Base-by-base conservation (phyloP, 768 basidiomycete species). In the Termitomyces sp. region DNA sequence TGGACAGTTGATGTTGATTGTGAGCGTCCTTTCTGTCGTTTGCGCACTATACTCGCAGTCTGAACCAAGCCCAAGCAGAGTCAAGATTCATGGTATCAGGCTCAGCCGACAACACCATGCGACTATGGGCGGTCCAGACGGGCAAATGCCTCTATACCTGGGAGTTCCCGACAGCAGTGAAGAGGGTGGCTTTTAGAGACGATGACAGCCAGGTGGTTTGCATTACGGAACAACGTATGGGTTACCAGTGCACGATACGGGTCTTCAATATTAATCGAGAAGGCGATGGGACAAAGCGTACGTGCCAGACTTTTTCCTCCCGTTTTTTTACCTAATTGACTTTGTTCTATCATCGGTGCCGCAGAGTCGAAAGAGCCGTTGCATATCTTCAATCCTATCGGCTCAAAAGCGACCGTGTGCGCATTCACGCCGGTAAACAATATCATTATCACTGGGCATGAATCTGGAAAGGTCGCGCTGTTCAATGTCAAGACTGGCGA, bases 151-250 rank as follows among this genome's bases (percentile, higher is more conserved):
- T 99, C 30, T 92, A 87, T 71, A 88, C 84, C 3, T 99, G 97
- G 97, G 96, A 98, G 72, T 98, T 97, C 81, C 91, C 92, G 36
- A 98, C 96, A 0, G 97, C 97, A 5, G 92, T 99, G 65, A 98
- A 98, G 81, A 82, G 96, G 45, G 96, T 98, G 24, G 84, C 87
- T 7, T 98, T 96, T 80, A 93, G 84, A 72, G 89, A 91, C 56
- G 87, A 91, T 65, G 92, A 90, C 68, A 81, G 84, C 24, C 83
- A 85, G 65, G 79, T 98, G 34, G 88, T 98, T 26, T 94, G 92
- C 68, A 92, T 98, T 65, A 98, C 97, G 2, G 97, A 98, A 74
- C 95, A 97, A 75, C 89, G 97, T 55, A 95, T 95, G 91, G 97
- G 96, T 0, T 74, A 84, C 72, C 90, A 92, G 67, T 91, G 93